Evolutionary conservation across 2,329 filamentous ascomycete species (phyloP).

Genomic region (Trichoderma atrobrunneum): DNA sequence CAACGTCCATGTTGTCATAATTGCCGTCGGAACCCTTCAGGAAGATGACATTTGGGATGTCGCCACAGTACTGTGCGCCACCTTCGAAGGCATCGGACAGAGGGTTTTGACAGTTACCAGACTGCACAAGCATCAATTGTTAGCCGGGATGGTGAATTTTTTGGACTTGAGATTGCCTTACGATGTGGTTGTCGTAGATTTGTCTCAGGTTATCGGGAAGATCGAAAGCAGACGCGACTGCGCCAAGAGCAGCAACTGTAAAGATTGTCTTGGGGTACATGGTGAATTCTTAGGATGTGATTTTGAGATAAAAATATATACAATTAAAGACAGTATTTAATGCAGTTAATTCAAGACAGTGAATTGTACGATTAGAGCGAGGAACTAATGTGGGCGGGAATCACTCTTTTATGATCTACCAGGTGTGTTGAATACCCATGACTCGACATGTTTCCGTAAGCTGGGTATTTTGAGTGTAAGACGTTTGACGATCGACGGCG

Average conservation of each 20-base stretch:
- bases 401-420: background rate
- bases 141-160: background rate
- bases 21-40: slow-evolving; percentile 27
- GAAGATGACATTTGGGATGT: slow-evolving; percentile 36
- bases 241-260: slow-evolving; percentile 18
- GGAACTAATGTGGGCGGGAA: too few species aligned
- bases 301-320: background rate
- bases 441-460: background rate
- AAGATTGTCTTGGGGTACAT: slow-evolving; percentile 12
- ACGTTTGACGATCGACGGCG: background rate
- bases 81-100: slow-evolving; percentile 16
- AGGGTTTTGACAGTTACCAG: slow-evolving; percentile 29
- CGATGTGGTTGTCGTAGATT: slow-evolving; percentile 20
- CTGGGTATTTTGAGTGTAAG: background rate
- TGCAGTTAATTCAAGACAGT: background rate
- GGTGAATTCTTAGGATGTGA: background rate
- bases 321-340: background rate
- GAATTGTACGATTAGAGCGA: background rate
- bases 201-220: slow-evolving; percentile 19
- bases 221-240: slow-evolving; percentile 19
- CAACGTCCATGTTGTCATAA: slow-evolving; percentile 18
- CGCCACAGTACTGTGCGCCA: slow-evolving; percentile 26
- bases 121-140: slow-evolving; percentile 24
- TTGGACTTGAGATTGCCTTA: background rate
- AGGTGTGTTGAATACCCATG: background rate